A percentile compares a stretch with the other conserved stretches of the same genome.
phyloP scores from a whole-genome alignment of 1,284 basidiomycete species.

The Malassezia arunalokei region DNA sequence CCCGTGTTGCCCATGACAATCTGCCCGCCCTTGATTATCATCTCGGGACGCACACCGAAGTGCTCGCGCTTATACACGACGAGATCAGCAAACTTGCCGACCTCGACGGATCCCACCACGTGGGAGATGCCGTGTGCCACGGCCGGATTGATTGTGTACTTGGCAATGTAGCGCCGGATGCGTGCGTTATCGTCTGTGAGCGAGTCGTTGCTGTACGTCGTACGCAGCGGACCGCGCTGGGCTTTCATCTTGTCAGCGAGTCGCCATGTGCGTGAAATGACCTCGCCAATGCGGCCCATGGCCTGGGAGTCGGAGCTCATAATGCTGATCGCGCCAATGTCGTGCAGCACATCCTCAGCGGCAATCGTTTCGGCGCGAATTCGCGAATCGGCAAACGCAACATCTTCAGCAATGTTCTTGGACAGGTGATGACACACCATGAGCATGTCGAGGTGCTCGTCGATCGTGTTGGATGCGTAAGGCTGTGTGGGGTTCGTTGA shows the following conservation, averaged over 20 bases:
- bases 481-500: conserved; percentile 96
- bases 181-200: conserved; percentile 71
- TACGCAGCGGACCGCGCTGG: conserved; percentile 59
- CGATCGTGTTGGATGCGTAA: conserved; percentile 79
- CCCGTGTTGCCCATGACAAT: conserved; percentile 86
- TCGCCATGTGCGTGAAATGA: conserved; percentile 82
- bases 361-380: conserved; percentile 94
- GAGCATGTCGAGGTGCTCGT: conserved; percentile 96
- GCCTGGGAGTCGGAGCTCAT: conserved; percentile 91
- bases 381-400: conserved; percentile 91
- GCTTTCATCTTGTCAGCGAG: conserved; percentile 90
- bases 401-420: conserved; percentile 61
- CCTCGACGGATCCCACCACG: conserved; percentile 69
- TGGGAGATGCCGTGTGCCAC: conserved; percentile 87
- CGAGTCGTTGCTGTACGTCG: conserved; percentile 50
- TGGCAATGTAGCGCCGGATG: conserved; percentile 92
- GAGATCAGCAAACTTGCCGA: conserved; percentile 77
- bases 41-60: conserved; percentile 82
- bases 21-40: conserved; percentile 85
- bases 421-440: conserved; percentile 58
- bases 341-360: conserved; percentile 92
- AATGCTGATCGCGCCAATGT: conserved; percentile 84
- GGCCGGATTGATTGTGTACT: conserved; percentile 95
- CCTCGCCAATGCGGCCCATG: conserved; percentile 90
- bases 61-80: conserved; percentile 86